phyloP scores from a whole-genome alignment of 2,329 filamentous ascomycete genomes.

The Xylaria hypoxylon region DNA sequence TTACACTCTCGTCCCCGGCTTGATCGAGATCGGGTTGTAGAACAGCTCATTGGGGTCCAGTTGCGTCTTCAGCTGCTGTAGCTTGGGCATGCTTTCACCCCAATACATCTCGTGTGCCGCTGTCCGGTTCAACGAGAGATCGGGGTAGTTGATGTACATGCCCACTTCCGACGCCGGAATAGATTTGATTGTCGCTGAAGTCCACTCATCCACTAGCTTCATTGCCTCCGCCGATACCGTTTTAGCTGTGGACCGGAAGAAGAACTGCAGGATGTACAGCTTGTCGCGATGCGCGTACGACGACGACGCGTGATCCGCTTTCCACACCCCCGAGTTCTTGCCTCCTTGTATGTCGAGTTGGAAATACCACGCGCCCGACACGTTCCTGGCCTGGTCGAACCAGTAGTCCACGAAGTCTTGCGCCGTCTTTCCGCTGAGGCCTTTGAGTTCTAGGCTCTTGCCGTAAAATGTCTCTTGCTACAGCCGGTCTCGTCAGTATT shows the following conservation, averaged over 20 bases:
- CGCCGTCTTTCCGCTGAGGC: constrained; percentile 52
- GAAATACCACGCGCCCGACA: constrained; percentile 55
- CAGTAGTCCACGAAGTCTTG: constrained; percentile 55
- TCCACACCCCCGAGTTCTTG: constrained; percentile 53
- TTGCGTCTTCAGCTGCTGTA: constrained; percentile 55
- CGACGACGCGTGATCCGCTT: constrained; percentile 47
- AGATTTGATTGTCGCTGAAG: constrained; percentile 41
- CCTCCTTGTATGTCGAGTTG: constrained; percentile 59
- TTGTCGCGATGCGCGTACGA: constrained; percentile 59
- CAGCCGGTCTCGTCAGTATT: constrained; percentile 31
- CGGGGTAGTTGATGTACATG: constrained; percentile 65
- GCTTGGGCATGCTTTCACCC: constrained; percentile 53
- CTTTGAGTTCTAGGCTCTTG: constrained; percentile 56
- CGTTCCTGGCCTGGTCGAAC: constrained; percentile 54
- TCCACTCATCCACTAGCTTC: constrained; percentile 48
- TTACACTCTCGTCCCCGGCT: constrained; percentile 36
- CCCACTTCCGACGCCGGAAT: constrained; percentile 45
- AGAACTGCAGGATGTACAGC: constrained; percentile 63
- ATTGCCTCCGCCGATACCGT: constrained; percentile 48
- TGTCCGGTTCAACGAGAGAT: constrained; percentile 59
- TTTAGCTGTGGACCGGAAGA: constrained; percentile 54
- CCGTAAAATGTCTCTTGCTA: constrained; percentile 59
- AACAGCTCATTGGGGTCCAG: constrained; percentile 57
- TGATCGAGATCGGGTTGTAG: constrained; percentile 54
- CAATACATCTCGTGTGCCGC: constrained; percentile 64